Base-by-base conservation (phyloP, 345 rosid species). In the Turnera subulata region DNA sequence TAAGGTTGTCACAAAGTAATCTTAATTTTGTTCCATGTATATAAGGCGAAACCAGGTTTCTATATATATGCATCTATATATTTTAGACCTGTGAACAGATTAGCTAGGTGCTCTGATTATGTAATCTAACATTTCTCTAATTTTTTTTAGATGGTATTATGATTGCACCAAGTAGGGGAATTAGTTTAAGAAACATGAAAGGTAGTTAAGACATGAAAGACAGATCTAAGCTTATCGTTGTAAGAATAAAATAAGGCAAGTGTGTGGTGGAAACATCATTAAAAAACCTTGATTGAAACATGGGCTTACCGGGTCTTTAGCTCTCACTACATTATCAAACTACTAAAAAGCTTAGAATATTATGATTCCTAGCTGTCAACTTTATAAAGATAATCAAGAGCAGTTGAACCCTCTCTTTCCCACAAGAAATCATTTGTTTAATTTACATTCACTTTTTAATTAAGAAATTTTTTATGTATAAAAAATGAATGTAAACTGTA, bases 331-430 rank as follows among this genome's bases (percentile, higher is more conserved):
- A n/a, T n/a, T n/a, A n/a, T n/a, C n/a, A n/a, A n/a, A n/a, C n/a
- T 47, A 32, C 52, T 46, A 54, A 53, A 7, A 22, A 40, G 42
- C 11, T n/a, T 32, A 33, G n/a, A 6, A 44, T 20, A 44, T 12
- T 49, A 53, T 50, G 65, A 57, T 45, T 59, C 39, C 35, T 50
- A 71, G 65, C 53, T 48, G 68, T 71, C 68, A 53, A 40, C 55
- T 63, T 7, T 45, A 18, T 21, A 21, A 10, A 39, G 15, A 59
- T 66, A 43, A 62, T 65, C 26, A 59, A 57, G 60, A 50, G 53
- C 57, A 23, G 57, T 58, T 57, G 64, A 61, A 8, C 35, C 45
- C 64, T 53, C 62, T 48, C 61, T 44, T 42, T 55, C 20, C 23
- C 55, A 58, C 69, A 62, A 53, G 66, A 53, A 74, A 65, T 18